phyloP scores from a whole-genome alignment of 768 basidiomycete species.

The Suillus americanus region DNA sequence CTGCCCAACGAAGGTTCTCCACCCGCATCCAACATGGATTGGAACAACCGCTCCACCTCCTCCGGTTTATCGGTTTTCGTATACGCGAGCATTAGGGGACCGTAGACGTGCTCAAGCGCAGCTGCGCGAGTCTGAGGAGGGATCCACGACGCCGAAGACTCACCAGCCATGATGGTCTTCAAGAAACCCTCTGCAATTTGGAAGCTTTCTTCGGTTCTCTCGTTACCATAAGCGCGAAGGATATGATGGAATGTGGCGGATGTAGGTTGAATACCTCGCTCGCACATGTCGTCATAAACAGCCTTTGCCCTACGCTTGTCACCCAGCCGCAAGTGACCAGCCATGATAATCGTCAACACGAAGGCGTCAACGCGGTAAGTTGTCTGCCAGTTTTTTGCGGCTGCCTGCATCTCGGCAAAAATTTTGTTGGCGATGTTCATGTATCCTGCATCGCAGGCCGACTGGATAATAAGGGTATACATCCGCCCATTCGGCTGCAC shows the following conservation, averaged over 20 bases:
- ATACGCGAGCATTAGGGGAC: conserved; percentile 60
- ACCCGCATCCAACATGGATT: conserved; percentile 52
- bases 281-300: conserved; percentile 71
- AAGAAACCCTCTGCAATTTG: conserved; percentile 67
- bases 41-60: conserved; percentile 57
- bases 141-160: conserved; percentile 39
- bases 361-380: conserved; percentile 51
- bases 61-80: conserved; percentile 41
- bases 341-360: conserved; percentile 73
- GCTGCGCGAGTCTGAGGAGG: conserved; percentile 38
- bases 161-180: conserved; percentile 42
- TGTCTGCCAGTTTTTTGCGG: conserved; percentile 34
- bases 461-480: conserved; percentile 75
- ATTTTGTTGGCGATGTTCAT: conserved; percentile 67
- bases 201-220: conserved; percentile 49
- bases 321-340: conserved; percentile 61
- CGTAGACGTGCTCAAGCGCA: conserved; percentile 55
- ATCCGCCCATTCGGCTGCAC: conserved; percentile 61
- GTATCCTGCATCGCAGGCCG: conserved; percentile 71
- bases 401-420: conserved; percentile 63
- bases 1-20: conserved; percentile 58
- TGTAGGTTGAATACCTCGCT: conserved; percentile 62
- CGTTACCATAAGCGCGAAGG: conserved; percentile 57
- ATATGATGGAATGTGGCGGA: conserved; percentile 70
- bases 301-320: conserved; percentile 55